Conservation (phyloP, 148 eudicot genomes). For the Linanthus parryae region DNA sequence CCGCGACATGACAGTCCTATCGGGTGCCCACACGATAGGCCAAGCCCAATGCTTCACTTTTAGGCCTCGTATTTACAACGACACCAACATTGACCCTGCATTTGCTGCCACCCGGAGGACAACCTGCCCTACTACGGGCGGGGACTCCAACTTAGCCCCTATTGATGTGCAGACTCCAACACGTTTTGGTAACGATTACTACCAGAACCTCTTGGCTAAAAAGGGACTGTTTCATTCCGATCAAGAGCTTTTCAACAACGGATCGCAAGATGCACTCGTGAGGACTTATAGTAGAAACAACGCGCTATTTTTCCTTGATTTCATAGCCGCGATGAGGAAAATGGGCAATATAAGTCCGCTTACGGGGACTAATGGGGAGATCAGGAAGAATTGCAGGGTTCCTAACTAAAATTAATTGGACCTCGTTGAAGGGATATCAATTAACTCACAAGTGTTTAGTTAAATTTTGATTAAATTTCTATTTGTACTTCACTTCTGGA, state of each 20-base stretch:
- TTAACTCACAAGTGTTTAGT: too few relatives aligned
- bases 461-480: too few relatives aligned
- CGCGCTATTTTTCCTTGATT: constrained; percentile 28
- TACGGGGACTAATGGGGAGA: constrained; percentile 41
- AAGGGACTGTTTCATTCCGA: constrained; percentile 54
- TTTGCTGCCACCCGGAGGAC: constrained; percentile 14
- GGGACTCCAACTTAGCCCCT: constrained; percentile 25
- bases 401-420: constrained; percentile 33
- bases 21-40: constrained; percentile 27
- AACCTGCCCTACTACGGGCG: constrained; percentile 24
- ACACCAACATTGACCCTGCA: constrained; percentile 22
- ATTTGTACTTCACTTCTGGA: too few relatives aligned
- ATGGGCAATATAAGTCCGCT: constrained; percentile 46
- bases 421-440: too few relatives aligned
- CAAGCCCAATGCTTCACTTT: constrained; percentile 14
- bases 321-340: constrained; percentile 33
- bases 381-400: constrained; percentile 44
- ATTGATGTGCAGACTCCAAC: constrained; percentile 27
- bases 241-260: constrained; percentile 40
- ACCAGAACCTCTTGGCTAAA: constrained; percentile 20
- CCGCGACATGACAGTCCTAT: constrained; percentile 23
- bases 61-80: constrained; percentile 22
- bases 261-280: constrained; percentile 31
- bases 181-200: constrained; percentile 34
- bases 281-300: constrained; percentile 24